A percentile compares a stretch with the other conserved stretches of the same genome.
phyloP scores from a whole-genome alignment of 2,329 filamentous ascomycete species.

The Diaporthe amygdali region DNA sequence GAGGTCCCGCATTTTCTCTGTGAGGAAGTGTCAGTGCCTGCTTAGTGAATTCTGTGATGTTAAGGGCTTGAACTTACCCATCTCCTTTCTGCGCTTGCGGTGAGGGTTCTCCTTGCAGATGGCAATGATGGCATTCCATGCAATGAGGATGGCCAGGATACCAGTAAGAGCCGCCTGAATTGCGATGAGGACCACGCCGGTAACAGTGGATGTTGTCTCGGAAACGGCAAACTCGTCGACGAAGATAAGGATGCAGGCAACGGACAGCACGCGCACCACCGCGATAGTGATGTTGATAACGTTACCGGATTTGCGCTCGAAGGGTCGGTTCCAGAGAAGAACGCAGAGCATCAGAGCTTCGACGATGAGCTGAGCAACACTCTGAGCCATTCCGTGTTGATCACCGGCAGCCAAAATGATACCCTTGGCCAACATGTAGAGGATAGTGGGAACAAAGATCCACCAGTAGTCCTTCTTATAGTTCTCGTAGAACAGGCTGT shows the following conservation, averaged over 20 bases:
- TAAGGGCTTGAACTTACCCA: slow-evolving; percentile 65
- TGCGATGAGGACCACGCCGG: slow-evolving; percentile 91
- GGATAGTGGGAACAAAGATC: slow-evolving; percentile 87
- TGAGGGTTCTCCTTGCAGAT: slow-evolving; percentile 91
- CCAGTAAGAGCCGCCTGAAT: slow-evolving; percentile 86
- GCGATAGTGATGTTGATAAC: slow-evolving; percentile 95
- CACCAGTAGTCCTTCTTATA: slow-evolving; percentile 98
- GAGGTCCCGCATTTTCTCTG: slow-evolving; percentile 79
- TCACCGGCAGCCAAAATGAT: slow-evolving; percentile 84
- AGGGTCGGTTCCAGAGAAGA: slow-evolving; percentile 85
- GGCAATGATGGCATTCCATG: slow-evolving; percentile 83
- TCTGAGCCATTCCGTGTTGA: slow-evolving; percentile 83
- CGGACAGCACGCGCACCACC: slow-evolving; percentile 84
- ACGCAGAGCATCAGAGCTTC: slow-evolving; percentile 81
- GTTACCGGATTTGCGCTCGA: slow-evolving; percentile 84
- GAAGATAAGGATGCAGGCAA: slow-evolving; percentile 88
- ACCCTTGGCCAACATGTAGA: slow-evolving; percentile 91
- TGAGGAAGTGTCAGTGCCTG: slow-evolving; percentile 33
- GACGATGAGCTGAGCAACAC: slow-evolving; percentile 78
- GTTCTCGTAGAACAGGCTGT: slow-evolving; percentile 95
- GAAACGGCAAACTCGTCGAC: slow-evolving; percentile 90
- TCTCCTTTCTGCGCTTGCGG: slow-evolving; percentile 84
- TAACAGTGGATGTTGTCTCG: slow-evolving; percentile 92
- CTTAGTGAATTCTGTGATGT: background rate
- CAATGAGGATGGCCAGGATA: slow-evolving; percentile 83